Evolutionary conservation across 2,329 filamentous ascomycete species (phyloP).

Genomic region (Incumbomyces delicatus): DNA sequence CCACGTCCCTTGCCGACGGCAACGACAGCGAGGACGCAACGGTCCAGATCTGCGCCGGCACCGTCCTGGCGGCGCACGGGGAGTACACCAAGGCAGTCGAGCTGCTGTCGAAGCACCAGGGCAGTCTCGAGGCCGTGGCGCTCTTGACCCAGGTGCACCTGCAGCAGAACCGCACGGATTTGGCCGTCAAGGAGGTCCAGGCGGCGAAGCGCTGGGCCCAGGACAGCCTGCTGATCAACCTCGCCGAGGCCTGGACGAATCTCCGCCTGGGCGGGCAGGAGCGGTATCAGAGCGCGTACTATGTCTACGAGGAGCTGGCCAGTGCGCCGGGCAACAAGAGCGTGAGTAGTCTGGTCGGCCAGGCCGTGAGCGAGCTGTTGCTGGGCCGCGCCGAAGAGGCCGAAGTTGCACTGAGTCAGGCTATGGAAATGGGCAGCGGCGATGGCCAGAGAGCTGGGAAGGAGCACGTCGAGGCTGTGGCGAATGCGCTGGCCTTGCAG

Average conservation of each 20-base stretch:
- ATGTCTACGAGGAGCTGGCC: conserved; percentile 93
- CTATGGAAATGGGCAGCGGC: conserved; percentile 55
- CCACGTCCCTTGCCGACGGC: conserved; percentile 55
- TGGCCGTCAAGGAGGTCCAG: conserved; percentile 80
- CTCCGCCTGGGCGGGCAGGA: conserved; percentile 84
- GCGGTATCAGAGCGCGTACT: conserved; percentile 93
- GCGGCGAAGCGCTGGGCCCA: conserved; percentile 88
- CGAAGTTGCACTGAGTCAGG: conserved; percentile 73
- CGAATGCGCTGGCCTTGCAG: conserved; percentile 72
- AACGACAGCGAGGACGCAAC: conserved; percentile 61
- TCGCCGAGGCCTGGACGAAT: conserved; percentile 92
- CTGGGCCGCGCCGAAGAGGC: conserved; percentile 82
- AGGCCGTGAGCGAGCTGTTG: conserved; percentile 85
- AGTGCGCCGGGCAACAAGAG: conserved; percentile 75
- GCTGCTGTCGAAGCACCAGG: conserved; percentile 72
- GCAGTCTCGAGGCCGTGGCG: conserved; percentile 67
- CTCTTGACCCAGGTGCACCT: conserved; percentile 88
- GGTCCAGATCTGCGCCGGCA: conserved; percentile 76
- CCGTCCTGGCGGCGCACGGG: conserved; percentile 67
- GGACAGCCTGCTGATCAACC: conserved; percentile 83
- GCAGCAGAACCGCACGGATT: conserved; percentile 79
- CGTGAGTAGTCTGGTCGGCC: conserved; percentile 65
- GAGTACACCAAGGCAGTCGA: conserved; percentile 77
- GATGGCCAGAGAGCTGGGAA: conserved; percentile 43
- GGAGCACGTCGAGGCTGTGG: conserved; percentile 45